Percentiles rank a stretch among this genome's conserved stretches.
These are phyloP conservation scores for Blakeslea trispora DNA, from an alignment of 371 early-diverging fungal genomes.

Conservation along the genomic window DNA sequence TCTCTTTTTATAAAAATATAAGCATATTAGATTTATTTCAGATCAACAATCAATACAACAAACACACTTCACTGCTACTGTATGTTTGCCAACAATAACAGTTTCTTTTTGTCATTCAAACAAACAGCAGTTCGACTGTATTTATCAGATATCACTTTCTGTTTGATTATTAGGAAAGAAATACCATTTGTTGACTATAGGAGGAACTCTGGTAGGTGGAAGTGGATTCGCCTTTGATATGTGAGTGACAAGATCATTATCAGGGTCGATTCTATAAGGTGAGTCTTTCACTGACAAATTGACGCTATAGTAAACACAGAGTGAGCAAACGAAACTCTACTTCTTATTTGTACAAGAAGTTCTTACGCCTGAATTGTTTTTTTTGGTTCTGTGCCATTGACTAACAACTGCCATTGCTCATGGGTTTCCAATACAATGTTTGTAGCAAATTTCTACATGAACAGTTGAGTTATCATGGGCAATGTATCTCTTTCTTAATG, in stretches of 20 bases:
- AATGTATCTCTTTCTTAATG: neutral
- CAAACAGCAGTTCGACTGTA: too few relatives aligned
- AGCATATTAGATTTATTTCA: too few relatives aligned
- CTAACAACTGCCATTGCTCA: slow-evolving; percentile 89
- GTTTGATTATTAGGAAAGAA: neutral
- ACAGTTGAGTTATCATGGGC: neutral
- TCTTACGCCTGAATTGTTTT: slow-evolving; percentile 65
- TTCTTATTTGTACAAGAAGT: too few relatives aligned
- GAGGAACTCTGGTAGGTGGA: slow-evolving; percentile 53
- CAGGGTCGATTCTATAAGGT: slow-evolving; percentile 61
- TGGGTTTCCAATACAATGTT: slow-evolving; percentile 88
- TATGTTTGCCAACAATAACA: too few relatives aligned
- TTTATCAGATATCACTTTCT: too few relatives aligned
- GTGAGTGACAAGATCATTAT: slow-evolving; percentile 51
- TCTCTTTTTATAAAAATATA: too few relatives aligned
- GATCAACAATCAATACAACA: too few relatives aligned
- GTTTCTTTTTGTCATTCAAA: too few relatives aligned
- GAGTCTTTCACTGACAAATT: slow-evolving; percentile 70
- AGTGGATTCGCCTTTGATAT: slow-evolving; percentile 51
- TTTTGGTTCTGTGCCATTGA: slow-evolving; percentile 64
- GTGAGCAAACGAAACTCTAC: too few relatives aligned
- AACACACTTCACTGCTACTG: too few relatives aligned
- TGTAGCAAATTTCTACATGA: slow-evolving; percentile 72
- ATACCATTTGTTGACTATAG: slow-evolving; percentile 84
- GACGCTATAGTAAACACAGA: slow-evolving; percentile 29